Conservation (phyloP, 352 stramenopile species). For the Pythium volutum region DNA sequence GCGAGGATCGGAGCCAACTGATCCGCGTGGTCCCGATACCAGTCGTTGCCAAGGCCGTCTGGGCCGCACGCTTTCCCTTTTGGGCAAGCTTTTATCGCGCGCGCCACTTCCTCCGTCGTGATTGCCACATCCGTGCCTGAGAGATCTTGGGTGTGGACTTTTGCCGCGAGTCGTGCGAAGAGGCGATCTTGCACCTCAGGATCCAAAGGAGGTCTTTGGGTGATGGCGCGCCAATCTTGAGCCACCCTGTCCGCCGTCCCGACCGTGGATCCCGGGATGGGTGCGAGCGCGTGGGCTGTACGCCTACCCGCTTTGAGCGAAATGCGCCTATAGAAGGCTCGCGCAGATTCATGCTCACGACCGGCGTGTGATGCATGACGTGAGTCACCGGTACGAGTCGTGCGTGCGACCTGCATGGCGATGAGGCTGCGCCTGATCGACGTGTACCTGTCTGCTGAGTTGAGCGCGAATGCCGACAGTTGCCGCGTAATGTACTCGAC, state of each 20-base stretch:
- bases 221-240: not conserved
- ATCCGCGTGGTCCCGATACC: constrained; percentile 7
- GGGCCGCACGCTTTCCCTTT: constrained; percentile 7
- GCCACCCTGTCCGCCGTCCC: not conserved
- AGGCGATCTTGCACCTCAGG: not conserved
- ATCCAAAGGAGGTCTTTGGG: not conserved
- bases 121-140: not conserved
- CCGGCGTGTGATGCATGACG: not conserved
- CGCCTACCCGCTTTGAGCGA: not conserved
- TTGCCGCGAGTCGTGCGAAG: not conserved
- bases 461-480: not conserved
- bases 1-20: not conserved
- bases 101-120: not conserved
- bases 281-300: not conserved
- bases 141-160: not conserved
- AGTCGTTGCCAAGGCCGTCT: constrained; percentile 11
- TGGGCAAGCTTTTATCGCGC: not conserved
- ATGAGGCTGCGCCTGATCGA: not conserved
- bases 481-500: not conserved
- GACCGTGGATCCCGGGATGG: not conserved
- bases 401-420: not conserved
- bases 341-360: not conserved
- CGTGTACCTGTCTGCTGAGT: not conserved
- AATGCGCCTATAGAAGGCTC: not conserved
- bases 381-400: not conserved